A percentile compares a stretch with the other conserved stretches of the same genome.
These are phyloP conservation scores for Rhizopus stolonifer DNA, from an alignment of 371 early-diverging fungal species.

Conservation along the genomic window DNA sequence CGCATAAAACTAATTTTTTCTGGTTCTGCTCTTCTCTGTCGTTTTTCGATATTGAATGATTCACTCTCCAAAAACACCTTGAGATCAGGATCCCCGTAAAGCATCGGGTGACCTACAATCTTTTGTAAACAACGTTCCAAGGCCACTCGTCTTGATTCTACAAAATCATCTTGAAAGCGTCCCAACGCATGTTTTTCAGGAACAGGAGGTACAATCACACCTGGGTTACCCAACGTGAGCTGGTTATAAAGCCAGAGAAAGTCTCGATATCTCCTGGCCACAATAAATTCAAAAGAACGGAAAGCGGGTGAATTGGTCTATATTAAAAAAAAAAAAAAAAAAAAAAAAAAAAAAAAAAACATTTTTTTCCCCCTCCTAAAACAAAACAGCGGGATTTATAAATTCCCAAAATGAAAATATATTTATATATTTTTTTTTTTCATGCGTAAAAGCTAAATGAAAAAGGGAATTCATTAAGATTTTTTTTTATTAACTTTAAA, in stretches of 20 bases:
- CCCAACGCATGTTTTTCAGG: constrained; percentile 94
- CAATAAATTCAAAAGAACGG: constrained; percentile 73
- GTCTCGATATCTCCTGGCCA: constrained; percentile 88
- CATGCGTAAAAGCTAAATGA: too few species aligned
- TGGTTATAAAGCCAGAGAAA: constrained; percentile 94
- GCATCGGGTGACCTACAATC: constrained; percentile 80
- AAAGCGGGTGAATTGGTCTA: constrained; percentile 80
- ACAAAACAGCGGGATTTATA: too few species aligned
- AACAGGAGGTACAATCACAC: constrained; percentile 90
- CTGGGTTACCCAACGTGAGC: constrained; percentile 78
- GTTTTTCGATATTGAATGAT: constrained; percentile 68
- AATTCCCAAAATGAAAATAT: too few species aligned
- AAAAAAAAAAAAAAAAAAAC: too few species aligned
- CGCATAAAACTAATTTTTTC: constrained; percentile 43
- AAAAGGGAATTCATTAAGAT: too few species aligned
- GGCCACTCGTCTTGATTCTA: constrained; percentile 81
- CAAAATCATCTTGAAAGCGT: constrained; percentile 94
- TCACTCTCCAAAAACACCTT: constrained; percentile 89
- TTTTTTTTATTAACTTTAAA: too few species aligned
- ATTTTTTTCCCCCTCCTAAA: too few species aligned
- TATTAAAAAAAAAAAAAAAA: background rate
- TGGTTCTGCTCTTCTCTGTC: constrained; percentile 50
- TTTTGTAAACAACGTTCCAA: constrained; percentile 83
- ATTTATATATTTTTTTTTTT: too few species aligned
- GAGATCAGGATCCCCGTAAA: constrained; percentile 83